phyloP scores from a whole-genome alignment of 2,329 filamentous ascomycete species.

The Phaeosphaeriaceae sp. region DNA sequence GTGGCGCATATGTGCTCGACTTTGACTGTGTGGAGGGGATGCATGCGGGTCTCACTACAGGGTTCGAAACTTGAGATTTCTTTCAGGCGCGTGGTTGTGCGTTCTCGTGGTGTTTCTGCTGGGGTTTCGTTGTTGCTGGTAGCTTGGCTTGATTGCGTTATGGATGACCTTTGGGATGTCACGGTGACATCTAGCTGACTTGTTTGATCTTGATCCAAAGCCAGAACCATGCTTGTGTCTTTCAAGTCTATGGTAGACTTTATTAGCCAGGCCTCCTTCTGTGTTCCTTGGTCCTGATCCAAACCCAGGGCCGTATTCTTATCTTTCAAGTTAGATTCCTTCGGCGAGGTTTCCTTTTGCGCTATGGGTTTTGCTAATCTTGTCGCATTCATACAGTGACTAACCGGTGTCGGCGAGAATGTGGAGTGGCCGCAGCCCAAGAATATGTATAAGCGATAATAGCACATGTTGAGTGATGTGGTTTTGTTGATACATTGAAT shows the following conservation, averaged over 20 bases:
- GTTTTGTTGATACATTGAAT: slow-evolving; percentile 2
- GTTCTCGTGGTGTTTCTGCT: neutral
- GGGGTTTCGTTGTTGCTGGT: neutral
- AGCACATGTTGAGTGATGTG: slow-evolving; percentile 47
- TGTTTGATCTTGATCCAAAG: neutral
- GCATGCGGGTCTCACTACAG: slow-evolving; percentile 11
- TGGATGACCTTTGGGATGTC: too few species aligned
- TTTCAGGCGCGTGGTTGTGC: too few species aligned
- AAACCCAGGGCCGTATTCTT: too few species aligned
- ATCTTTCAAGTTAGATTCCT: too few species aligned
- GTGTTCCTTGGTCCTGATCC: too few species aligned
- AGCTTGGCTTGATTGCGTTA: too few species aligned
- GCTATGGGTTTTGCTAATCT: neutral
- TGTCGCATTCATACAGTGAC: slow-evolving; percentile 36
- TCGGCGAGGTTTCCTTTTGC: neutral
- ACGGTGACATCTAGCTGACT: too few species aligned
- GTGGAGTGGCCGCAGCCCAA: slow-evolving; percentile 51
- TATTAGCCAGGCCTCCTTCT: slow-evolving; percentile 3
- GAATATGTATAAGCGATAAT: slow-evolving; percentile 52
- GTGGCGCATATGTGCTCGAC: slow-evolving; percentile 13
- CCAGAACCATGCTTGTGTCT: neutral
- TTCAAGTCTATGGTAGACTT: neutral
- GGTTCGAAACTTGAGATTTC: neutral
- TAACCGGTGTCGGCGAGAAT: slow-evolving; percentile 41
- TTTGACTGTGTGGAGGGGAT: slow-evolving; percentile 16